Evolutionary conservation across 179 eudicot species (phyloP).

Genomic region (Amaranthus tricolor): DNA sequence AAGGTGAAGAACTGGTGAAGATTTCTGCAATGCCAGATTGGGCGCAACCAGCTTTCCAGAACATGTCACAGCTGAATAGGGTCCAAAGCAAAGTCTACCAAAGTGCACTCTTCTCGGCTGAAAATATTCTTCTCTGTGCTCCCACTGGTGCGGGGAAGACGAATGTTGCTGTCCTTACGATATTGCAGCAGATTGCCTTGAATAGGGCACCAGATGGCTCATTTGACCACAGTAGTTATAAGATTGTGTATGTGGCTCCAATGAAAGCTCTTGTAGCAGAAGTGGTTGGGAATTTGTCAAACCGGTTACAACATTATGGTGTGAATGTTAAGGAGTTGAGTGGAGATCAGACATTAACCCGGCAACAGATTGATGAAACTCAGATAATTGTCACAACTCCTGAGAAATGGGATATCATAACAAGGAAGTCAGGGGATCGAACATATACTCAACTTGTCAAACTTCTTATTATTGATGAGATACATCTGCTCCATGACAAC

Average conservation of each 20-base stretch:
- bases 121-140: constrained; percentile 89
- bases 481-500: constrained; percentile 93
- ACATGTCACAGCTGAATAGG: constrained; percentile 94
- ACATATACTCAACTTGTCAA: constrained; percentile 93
- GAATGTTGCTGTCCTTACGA: constrained; percentile 96
- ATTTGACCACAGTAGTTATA: constrained; percentile 61
- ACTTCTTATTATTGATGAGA: constrained; percentile 89
- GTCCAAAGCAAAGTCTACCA: constrained; percentile 93
- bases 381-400: constrained; percentile 99
- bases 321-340: constrained; percentile 92
- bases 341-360: constrained; percentile 86
- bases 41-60: constrained; percentile 94
- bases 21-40: constrained; percentile 89
- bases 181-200: constrained; percentile 87
- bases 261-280: constrained; percentile 99
- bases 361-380: constrained; percentile 93
- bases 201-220: constrained; percentile 70
- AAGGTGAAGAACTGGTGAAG: constrained; percentile 69
- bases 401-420: constrained; percentile 97
- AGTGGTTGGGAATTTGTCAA: constrained; percentile 86
- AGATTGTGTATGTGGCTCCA: constrained; percentile 98
- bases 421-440: constrained; percentile 94
- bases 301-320: constrained; percentile 77
- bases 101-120: constrained; percentile 77
- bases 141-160: constrained; percentile 99